Base-by-base conservation (phyloP, 331 rosid genomes). In the Phaseolus coccineus region DNA sequence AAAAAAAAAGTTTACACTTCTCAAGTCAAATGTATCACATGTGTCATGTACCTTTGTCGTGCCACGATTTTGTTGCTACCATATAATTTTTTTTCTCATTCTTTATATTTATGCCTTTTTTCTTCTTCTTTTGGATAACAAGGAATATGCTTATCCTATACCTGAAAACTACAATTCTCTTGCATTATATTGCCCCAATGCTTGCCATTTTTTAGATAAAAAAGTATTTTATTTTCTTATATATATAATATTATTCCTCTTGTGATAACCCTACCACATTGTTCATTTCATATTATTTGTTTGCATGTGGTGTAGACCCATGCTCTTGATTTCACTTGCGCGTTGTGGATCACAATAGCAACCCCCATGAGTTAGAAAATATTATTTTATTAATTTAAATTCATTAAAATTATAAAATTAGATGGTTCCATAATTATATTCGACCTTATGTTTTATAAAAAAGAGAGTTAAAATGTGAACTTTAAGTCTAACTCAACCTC, bases 221-320 rank as follows among this genome's bases (percentile, higher is more conserved):
- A 55, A 55, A 44, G 10, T 35, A 8, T 0, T 19, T 28, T 3
- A 0, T 8, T 47, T 27, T 8, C 0, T 25, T 11, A 14, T 19
- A 8, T 7, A 55, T 19, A 19, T 42, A 42, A 8, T 40, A 4
- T 9, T 62, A 15, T 46, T 62, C 1, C 8, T 24, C 3, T 6
- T 24, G 39, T 3, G 16, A 64, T 50, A 3, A n/a, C n/a, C 10
- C 28, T 42, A 28, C 69, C 42, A 46, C 69, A 69, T 3, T 22
- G 11, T 72, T 79, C 71, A 40, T 73, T 42, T 42, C 77, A 56
- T n/a, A 46, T 14, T 56, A 28, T 1, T 55, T 10, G 84, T 70
- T 51, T 57, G 80, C 82, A 82, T 82, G 88, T 85, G 86, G 48
- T 33, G 35, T 72, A 64, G 72, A 73, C 72, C 86, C 80, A 46